Evolutionary conservation across 768 basidiomycete genomes (phyloP), one percentile per base, ranked within the genome.

Genomic region (Pleurotus salmoneostramineus): DNA sequence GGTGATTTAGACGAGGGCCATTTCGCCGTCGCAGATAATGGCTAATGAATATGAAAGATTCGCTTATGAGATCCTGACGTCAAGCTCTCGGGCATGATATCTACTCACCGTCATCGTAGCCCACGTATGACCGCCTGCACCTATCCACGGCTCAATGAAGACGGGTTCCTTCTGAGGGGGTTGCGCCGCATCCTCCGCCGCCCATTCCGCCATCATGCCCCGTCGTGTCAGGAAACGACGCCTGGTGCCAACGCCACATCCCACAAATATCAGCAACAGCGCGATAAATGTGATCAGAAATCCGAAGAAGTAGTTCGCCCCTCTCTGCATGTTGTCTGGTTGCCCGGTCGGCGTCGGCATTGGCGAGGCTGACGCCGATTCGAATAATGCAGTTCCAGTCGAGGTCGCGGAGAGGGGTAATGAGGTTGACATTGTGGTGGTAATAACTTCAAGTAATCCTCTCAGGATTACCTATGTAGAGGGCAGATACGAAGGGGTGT

Each of bases 281-380:
- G 74, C 70, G 58, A 78, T 69, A 61, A 82, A 78, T 21, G 78
- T 73, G 63, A 81, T 75, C 60, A 82, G 75, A 60, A 82, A 81
- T 3, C 81, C 81, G 58, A 80, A 80, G 65, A 80, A 81, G 64
- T 79, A 78, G 61, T 69, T 78, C 17, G 77, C 74, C 5, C 76
- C 74, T 36, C 71, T 71, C 35, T 62, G 58, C 58, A 61, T 61
- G 12, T 56, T 60, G 32, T 42, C 11, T 48, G 10, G 35, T 31
- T 43, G 21, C 14, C 11, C 11, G 6, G 31, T 21, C 43, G 45
- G 42, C 1, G 61, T 49, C 36, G 51, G 50, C 3, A 54, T 51
- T 43, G 52, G 27, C 8, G 50, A 61, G 21, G 40, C 50, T 14
- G 51, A 62, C n/a, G 42, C 50, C 47, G 45, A 59, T 12, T 56